A percentile compares a stretch with the other conserved stretches of the same genome.
Conservation (phyloP, 139 green algal species). For the Chlamydomonas urium region DNA sequence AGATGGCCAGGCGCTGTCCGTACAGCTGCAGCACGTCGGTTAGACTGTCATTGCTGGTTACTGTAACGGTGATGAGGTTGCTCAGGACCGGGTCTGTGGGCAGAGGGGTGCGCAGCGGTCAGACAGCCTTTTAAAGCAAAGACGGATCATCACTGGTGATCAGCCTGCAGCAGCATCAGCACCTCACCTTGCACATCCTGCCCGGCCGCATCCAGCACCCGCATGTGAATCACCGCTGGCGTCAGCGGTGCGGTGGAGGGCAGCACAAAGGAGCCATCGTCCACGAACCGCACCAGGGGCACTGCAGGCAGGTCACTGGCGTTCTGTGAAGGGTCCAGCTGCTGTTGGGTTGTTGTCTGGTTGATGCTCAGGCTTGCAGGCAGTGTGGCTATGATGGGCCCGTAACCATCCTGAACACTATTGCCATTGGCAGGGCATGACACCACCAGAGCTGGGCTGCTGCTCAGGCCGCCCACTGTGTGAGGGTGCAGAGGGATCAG, state of each 20-base stretch:
- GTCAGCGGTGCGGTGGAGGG: constrained; percentile 6
- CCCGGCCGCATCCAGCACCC: neutral
- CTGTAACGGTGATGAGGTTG: neutral
- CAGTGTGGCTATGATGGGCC: too few species aligned
- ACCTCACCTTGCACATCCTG: neutral
- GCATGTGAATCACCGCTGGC: neutral
- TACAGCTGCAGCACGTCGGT: neutral
- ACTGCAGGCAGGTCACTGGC: neutral
- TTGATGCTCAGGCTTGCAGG: too few species aligned
- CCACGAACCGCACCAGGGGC: neutral
- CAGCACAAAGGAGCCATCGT: neutral
- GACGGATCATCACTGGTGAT: neutral
- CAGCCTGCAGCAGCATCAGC: neutral
- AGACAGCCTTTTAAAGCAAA: neutral
- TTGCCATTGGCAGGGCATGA: too few species aligned
- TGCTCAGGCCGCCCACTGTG: too few species aligned
- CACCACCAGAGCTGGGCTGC: too few species aligned
- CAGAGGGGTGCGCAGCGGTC: neutral
- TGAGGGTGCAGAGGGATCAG: too few species aligned
- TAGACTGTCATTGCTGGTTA: neutral
- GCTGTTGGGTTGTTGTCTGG: too few species aligned
- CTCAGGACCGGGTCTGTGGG: neutral
- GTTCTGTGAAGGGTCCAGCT: too few species aligned
- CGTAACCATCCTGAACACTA: too few species aligned
- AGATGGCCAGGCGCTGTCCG: neutral